Conservation (phyloP, 2,329 filamentous ascomycete species). For the Drechslerella stenobrocha region DNA sequence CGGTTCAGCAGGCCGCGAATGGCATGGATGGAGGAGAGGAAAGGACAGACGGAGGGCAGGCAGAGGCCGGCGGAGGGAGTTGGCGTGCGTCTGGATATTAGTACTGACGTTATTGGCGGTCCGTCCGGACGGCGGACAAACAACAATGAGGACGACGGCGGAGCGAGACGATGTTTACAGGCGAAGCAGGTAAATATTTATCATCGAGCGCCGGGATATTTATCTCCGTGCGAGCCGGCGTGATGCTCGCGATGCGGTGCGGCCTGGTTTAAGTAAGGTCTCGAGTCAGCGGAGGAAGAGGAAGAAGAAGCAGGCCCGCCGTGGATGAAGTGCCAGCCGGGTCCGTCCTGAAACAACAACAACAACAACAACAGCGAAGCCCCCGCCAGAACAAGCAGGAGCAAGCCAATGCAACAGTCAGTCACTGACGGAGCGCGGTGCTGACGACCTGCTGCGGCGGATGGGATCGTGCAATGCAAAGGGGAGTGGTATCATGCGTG, state of each 20-base stretch:
- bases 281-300: constrained; percentile 10
- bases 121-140: too few relatives aligned
- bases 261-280: constrained; percentile 1
- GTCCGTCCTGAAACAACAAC: too few relatives aligned
- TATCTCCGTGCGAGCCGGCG: background rate
- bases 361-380: constrained; percentile 45
- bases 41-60: constrained; percentile 1
- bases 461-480: constrained; percentile 1
- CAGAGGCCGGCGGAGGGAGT: background rate
- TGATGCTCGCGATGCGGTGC: background rate
- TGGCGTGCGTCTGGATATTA: background rate
- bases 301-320: constrained; percentile 10
- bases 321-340: too few relatives aligned
- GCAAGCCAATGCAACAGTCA: constrained; percentile 11
- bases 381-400: constrained; percentile 46
- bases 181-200: background rate
- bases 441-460: constrained; percentile 7
- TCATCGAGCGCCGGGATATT: background rate
- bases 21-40: constrained; percentile 22
- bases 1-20: constrained; percentile 42
- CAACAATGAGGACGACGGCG: background rate
- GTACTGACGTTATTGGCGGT: constrained; percentile 7
- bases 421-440: constrained; percentile 7
- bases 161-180: too few relatives aligned
- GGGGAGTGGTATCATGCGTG: background rate